Conservation (phyloP, 2,329 filamentous ascomycete species). For the Pseudocercospora macadamiae region DNA sequence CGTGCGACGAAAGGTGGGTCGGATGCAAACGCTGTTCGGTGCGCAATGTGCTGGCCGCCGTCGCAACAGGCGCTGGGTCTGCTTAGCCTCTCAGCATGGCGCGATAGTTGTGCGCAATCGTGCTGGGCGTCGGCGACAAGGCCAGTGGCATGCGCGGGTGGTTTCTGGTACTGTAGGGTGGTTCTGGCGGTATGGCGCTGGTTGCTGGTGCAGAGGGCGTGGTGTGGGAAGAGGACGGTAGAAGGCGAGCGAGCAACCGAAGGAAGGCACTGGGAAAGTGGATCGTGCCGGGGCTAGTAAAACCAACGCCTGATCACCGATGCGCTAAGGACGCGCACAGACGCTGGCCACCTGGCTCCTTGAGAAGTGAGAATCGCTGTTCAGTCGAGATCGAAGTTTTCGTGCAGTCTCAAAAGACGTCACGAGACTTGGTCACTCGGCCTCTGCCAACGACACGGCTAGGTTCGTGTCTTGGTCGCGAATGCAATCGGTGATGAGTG, state of each 20-base stretch:
- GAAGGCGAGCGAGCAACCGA: neutral
- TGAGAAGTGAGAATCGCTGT: too few species aligned
- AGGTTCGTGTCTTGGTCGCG: neutral
- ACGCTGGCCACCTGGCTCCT: neutral
- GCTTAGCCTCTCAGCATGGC: constrained; percentile 1
- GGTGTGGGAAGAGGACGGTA: neutral
- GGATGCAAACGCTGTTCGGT: constrained; percentile 8
- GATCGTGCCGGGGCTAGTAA: neutral
- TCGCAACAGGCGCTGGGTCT: constrained; percentile 17
- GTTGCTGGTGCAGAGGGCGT: neutral
- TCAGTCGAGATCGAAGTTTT: neutral
- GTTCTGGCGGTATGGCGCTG: neutral
- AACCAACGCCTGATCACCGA: neutral
- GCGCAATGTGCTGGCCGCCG: constrained; percentile 12
- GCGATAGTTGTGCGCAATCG: neutral
- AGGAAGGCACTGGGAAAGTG: neutral
- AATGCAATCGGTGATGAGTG: neutral
- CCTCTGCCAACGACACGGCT: neutral
- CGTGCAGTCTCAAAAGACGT: neutral
- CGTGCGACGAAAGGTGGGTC: constrained; percentile 10
- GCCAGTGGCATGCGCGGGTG: neutral
- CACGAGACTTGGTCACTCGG: neutral
- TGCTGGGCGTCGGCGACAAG: neutral
- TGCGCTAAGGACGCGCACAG: neutral
- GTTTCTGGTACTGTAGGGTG: neutral